Conservation (phyloP, 345 rosid genomes). For the Corchorus capsularis region DNA sequence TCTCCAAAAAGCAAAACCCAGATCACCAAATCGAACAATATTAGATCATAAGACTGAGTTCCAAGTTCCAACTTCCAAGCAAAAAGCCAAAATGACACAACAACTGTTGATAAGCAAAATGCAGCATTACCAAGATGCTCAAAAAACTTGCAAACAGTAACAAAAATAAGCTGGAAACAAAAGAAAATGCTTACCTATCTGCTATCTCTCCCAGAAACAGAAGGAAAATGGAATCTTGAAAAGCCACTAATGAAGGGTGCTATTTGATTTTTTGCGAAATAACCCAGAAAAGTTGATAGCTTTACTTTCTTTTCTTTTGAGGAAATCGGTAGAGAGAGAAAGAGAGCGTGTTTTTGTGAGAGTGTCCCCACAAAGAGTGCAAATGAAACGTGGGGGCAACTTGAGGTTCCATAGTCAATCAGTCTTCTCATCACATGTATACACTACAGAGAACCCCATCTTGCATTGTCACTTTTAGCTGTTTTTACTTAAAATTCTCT, state of each 20-base stretch:
- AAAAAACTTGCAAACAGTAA: conserved; percentile 17
- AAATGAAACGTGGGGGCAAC: conserved; percentile 84
- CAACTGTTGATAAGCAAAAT: conserved; percentile 18
- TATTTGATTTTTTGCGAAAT: neutral
- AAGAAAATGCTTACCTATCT: conserved; percentile 16
- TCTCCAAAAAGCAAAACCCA: conserved; percentile 16
- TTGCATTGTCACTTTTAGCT: conserved; percentile 22
- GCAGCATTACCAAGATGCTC: conserved; percentile 40
- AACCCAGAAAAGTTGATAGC: neutral
- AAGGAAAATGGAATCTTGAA: conserved; percentile 15
- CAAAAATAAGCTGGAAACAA: conserved; percentile 23
- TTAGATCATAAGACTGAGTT: conserved; percentile 13
- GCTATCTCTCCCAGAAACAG: neutral
- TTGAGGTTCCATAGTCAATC: conserved; percentile 16
- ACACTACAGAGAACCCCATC: conserved; percentile 13
- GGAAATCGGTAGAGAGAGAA: conserved; percentile 24
- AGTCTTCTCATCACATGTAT: conserved; percentile 39
- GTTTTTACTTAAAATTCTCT: neutral
- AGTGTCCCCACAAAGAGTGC: conserved; percentile 44
- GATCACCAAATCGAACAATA: conserved; percentile 11
- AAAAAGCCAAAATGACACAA: neutral
- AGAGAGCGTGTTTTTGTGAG: neutral
- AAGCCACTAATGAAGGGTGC: neutral
- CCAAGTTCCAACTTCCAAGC: conserved; percentile 13
- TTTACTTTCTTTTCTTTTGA: neutral